Evolutionary conservation across 305 asterid species (phyloP).

Genomic region (Withania somnifera): DNA sequence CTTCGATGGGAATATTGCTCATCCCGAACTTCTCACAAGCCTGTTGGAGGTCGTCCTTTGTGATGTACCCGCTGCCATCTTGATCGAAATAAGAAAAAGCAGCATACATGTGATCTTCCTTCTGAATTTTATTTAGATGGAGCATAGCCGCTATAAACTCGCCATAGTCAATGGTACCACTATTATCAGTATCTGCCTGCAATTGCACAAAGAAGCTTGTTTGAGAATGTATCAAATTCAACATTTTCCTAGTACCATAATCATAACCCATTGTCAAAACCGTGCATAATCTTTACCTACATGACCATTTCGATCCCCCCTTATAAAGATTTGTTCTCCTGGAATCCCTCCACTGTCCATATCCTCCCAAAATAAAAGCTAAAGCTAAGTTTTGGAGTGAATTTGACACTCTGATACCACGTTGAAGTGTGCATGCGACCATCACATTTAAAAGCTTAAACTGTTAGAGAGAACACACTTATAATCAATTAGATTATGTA

Average conservation of each 20-base stretch:
- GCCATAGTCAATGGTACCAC: constrained; percentile 80
- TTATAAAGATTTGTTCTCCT: background rate
- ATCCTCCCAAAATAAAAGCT: background rate
- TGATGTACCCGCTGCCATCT: constrained; percentile 84
- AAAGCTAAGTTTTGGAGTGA: background rate
- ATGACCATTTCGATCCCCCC: background rate
- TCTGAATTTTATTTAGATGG: constrained; percentile 63
- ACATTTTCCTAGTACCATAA: background rate
- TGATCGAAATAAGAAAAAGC: constrained; percentile 80
- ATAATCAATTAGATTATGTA: background rate
- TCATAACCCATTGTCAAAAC: background rate
- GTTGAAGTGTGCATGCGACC: background rate
- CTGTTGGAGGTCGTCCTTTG: constrained; percentile 68
- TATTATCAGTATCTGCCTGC: constrained; percentile 85
- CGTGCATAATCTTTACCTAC: background rate
- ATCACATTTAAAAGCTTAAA: background rate
- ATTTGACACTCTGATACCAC: background rate
- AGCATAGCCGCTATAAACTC: constrained; percentile 89
- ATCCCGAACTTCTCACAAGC: constrained; percentile 71
- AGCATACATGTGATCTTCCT: constrained; percentile 68
- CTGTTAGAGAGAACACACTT: background rate
- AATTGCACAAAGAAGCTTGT: background rate
- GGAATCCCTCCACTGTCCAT: background rate
- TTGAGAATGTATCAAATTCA: background rate
- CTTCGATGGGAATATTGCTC: constrained; percentile 50